Conservation (phyloP, 306 rosid genomes). For the Gastrolobium villosum region DNA sequence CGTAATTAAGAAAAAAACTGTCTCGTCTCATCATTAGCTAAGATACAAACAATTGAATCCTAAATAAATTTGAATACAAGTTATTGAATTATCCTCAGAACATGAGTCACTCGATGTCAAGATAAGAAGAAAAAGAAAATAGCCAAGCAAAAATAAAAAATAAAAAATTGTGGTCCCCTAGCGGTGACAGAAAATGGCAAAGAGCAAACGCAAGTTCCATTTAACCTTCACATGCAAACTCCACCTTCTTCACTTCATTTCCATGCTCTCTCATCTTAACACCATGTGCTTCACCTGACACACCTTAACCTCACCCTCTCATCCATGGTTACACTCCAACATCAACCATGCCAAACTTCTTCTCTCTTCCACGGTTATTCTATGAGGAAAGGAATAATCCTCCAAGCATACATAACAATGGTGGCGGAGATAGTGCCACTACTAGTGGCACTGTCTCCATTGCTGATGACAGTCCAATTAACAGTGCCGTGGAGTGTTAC, state of each 20-base stretch:
- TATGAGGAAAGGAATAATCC: constrained; percentile 19
- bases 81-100: background rate
- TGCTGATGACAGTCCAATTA: constrained; percentile 42
- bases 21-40: background rate
- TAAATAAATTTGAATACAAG: background rate
- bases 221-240: constrained; percentile 34
- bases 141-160: background rate
- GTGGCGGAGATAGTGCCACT: constrained; percentile 20
- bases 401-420: constrained; percentile 4
- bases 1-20: too few species aligned
- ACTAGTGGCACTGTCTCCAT: background rate
- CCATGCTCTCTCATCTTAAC: constrained; percentile 2
- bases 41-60: background rate
- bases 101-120: background rate
- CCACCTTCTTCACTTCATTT: background rate
- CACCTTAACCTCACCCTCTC: background rate
- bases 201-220: constrained; percentile 31
- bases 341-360: constrained; percentile 72
- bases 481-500: constrained; percentile 71
- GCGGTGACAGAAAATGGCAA: constrained; percentile 35
- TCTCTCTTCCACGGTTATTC: constrained; percentile 69
- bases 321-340: constrained; percentile 43
- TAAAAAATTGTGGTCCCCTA: too few species aligned
- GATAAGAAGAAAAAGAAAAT: background rate
- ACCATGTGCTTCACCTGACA: constrained; percentile 47